These are phyloP conservation scores for Camelina neglecta DNA, from an alignment of 345 rosid genomes.

Conservation along the genomic window DNA sequence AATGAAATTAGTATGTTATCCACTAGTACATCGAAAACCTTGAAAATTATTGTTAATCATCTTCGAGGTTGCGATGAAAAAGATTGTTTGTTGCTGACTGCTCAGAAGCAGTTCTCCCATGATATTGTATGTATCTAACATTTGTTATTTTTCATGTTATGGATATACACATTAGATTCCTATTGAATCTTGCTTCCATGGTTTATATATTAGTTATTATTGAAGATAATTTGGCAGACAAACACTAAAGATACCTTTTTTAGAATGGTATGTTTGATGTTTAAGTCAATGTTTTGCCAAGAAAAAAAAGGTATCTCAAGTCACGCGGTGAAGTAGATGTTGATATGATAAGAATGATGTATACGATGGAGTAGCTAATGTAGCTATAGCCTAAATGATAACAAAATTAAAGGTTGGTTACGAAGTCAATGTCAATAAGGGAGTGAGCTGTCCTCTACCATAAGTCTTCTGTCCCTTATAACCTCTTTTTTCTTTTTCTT, in stretches of 20 bases:
- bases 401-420: slow-evolving; percentile 38
- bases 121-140: neutral
- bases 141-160: neutral
- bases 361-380: slow-evolving; percentile 6
- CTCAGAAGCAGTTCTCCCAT: neutral
- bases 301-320: slow-evolving; percentile 23
- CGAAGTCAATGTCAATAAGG: slow-evolving; percentile 43
- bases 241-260: neutral
- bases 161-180: neutral
- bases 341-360: slow-evolving; percentile 31
- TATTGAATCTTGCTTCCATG: too few relatives aligned
- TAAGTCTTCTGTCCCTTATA: slow-evolving; percentile 33
- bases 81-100: neutral
- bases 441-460: slow-evolving; percentile 45
- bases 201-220: neutral
- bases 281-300: slow-evolving; percentile 24
- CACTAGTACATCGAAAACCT: neutral
- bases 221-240: neutral
- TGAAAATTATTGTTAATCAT: neutral
- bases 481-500: slow-evolving; percentile 27
- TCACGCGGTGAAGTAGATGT: slow-evolving; percentile 25
- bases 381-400: slow-evolving; percentile 16
- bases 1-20: neutral
- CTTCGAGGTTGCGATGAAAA: neutral
- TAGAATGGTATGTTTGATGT: neutral